phyloP scores from a whole-genome alignment of 2,329 filamentous ascomycete species.

The Capronia epimyces region DNA sequence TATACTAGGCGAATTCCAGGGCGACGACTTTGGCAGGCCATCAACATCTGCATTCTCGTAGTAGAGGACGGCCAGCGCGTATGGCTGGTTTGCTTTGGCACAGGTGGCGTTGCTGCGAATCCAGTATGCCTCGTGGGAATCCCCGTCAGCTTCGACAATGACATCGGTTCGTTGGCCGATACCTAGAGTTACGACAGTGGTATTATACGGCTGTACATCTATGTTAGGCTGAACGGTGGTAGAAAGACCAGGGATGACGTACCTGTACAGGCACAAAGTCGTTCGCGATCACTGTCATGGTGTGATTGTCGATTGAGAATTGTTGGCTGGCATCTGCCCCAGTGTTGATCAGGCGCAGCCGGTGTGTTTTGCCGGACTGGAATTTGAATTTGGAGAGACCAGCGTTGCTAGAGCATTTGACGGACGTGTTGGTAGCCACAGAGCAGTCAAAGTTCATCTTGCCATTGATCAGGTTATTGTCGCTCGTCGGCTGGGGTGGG shows the following conservation, averaged over 20 bases:
- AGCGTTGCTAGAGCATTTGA: constrained; percentile 21
- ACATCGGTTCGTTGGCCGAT: constrained; percentile 49
- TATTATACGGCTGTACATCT: constrained; percentile 56
- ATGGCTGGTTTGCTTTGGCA: constrained; percentile 45
- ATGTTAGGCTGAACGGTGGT: too few relatives aligned
- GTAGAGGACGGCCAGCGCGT: constrained; percentile 59
- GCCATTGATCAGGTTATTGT: constrained; percentile 29
- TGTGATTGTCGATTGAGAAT: constrained; percentile 41
- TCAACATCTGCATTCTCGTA: constrained; percentile 59
- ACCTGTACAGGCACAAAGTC: constrained; percentile 41
- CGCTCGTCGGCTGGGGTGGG: constrained; percentile 15
- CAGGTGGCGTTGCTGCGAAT: constrained; percentile 37
- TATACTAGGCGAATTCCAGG: too few relatives aligned
- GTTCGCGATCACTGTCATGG: constrained; percentile 38
- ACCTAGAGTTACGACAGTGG: constrained; percentile 55
- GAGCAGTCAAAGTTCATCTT: constrained; percentile 28
- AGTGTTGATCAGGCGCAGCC: constrained; percentile 65
- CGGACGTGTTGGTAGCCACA: constrained; percentile 8
- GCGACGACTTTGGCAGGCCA: constrained; percentile 15
- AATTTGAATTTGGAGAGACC: constrained; percentile 29
- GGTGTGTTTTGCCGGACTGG: constrained; percentile 35
- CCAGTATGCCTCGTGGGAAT: constrained; percentile 31
- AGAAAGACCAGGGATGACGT: too few relatives aligned
- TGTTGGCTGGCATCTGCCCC: constrained; percentile 61
- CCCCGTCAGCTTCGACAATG: constrained; percentile 30